Conservation (phyloP, 2,329 filamentous ascomycete species). For the Ophiognomonia clavigignenti-juglandacearum region DNA sequence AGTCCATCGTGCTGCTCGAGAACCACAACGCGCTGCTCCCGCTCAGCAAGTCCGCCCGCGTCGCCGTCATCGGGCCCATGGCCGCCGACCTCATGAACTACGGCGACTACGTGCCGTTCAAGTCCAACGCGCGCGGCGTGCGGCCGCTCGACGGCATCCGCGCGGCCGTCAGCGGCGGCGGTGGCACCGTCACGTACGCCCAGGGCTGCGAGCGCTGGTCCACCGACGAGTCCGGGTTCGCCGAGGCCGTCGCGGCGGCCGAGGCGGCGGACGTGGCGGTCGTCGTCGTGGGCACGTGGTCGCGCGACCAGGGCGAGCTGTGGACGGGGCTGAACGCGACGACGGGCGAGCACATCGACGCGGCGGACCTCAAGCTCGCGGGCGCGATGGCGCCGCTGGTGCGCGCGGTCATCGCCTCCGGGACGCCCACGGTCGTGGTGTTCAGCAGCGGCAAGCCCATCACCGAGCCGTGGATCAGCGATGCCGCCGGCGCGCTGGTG, state of each 20-base stretch:
- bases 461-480: slow-evolving; percentile 68
- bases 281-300: slow-evolving; percentile 72
- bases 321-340: slow-evolving; percentile 69
- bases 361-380: slow-evolving; percentile 58
- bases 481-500: slow-evolving; percentile 58
- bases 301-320: slow-evolving; percentile 65
- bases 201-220: slow-evolving; percentile 72
- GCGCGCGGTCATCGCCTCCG: slow-evolving; percentile 61
- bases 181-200: slow-evolving; percentile 59
- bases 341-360: slow-evolving; percentile 70
- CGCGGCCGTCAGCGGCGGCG: slow-evolving; percentile 51
- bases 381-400: slow-evolving; percentile 66
- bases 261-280: slow-evolving; percentile 66
- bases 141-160: slow-evolving; percentile 67
- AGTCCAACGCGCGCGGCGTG: slow-evolving; percentile 58
- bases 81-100: slow-evolving; percentile 65
- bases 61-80: slow-evolving; percentile 74
- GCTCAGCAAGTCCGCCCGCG: slow-evolving; percentile 57
- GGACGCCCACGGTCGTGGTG: slow-evolving; percentile 63
- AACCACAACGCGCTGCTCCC: slow-evolving; percentile 51
- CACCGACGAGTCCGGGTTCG: slow-evolving; percentile 61
- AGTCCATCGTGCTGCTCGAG: slow-evolving; percentile 58
- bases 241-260: slow-evolving; percentile 61
- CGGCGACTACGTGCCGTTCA: slow-evolving; percentile 40
- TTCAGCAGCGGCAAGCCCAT: slow-evolving; percentile 68